Evolutionary conservation across 192 early-diverging fungal genomes (phyloP).

Genomic region (Coemansia sp.): DNA sequence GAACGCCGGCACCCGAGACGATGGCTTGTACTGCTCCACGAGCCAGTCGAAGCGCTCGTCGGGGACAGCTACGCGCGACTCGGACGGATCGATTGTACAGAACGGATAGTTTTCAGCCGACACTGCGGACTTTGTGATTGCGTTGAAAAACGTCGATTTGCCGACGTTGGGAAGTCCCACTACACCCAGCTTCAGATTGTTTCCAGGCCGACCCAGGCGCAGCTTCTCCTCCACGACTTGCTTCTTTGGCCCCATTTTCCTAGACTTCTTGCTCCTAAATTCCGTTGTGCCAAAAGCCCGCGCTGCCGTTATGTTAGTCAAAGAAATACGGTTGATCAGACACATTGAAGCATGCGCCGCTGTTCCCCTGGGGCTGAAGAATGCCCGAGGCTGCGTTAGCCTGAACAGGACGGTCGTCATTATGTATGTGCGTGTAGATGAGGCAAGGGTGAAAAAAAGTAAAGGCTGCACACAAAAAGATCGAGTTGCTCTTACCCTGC

Average conservation of each 20-base stretch:
- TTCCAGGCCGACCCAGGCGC: constrained; percentile 78
- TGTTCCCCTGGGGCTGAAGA: neutral
- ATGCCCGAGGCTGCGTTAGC: neutral
- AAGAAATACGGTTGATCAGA: neutral
- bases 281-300: neutral
- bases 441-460: neutral
- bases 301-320: neutral
- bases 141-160: constrained; percentile 88
- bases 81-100: constrained; percentile 94
- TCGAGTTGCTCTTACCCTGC: neutral
- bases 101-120: constrained; percentile 97
- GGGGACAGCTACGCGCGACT: constrained; percentile 89
- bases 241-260: constrained; percentile 83
- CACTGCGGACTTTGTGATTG: constrained; percentile 69
- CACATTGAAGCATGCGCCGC: neutral
- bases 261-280: constrained; percentile 9
- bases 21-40: constrained; percentile 67
- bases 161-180: constrained; percentile 98
- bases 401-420: neutral
- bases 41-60: constrained; percentile 90
- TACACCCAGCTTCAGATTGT: constrained; percentile 92
- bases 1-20: constrained; percentile 71
- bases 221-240: constrained; percentile 72
- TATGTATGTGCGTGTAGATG: neutral
- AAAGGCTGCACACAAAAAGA: neutral